A percentile compares a stretch with the other conserved stretches of the same genome.
phyloP scores from a whole-genome alignment of 495 filamentous ascomycete genomes.

The Penicillium paradoxum region DNA sequence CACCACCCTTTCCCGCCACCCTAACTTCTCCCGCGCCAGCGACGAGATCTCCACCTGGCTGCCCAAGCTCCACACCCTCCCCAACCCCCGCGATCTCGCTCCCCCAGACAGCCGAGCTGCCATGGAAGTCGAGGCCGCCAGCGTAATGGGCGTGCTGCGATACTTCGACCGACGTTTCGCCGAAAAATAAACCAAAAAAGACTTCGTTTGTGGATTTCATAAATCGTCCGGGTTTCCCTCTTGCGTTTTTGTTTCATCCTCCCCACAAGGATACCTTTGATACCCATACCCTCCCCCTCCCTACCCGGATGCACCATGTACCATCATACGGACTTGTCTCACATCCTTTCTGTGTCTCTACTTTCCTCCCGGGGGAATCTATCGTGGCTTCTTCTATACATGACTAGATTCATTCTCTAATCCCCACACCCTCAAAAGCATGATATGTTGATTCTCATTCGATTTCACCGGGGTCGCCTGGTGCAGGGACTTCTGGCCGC shows the following conservation, averaged over 20 bases:
- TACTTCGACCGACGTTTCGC: constrained; percentile 76
- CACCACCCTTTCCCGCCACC: constrained; percentile 74
- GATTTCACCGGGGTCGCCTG: not conserved
- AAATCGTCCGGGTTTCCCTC: constrained; percentile 2
- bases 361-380: not conserved
- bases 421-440: constrained; percentile 14
- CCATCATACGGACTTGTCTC: constrained; percentile 18
- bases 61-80: constrained; percentile 62
- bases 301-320: constrained; percentile 29
- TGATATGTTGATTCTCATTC: constrained; percentile 6
- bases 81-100: constrained; percentile 36
- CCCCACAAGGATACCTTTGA: constrained; percentile 24
- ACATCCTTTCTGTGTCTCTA: not conserved
- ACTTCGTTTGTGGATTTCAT: not conserved
- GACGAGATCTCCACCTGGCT: constrained; percentile 72
- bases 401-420: not conserved
- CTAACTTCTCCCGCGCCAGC: constrained; percentile 69
- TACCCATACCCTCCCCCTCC: constrained; percentile 34
- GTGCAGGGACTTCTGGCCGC: constrained; percentile 14
- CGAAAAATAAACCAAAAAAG: constrained; percentile 31
- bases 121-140: constrained; percentile 79
- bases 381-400: not conserved
- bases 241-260: constrained; percentile 20
- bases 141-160: constrained; percentile 79
- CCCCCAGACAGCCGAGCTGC: constrained; percentile 45